Evolutionary conservation across 768 basidiomycete species (phyloP).

Genomic region (Lanmaoa pseudosensibilis): DNA sequence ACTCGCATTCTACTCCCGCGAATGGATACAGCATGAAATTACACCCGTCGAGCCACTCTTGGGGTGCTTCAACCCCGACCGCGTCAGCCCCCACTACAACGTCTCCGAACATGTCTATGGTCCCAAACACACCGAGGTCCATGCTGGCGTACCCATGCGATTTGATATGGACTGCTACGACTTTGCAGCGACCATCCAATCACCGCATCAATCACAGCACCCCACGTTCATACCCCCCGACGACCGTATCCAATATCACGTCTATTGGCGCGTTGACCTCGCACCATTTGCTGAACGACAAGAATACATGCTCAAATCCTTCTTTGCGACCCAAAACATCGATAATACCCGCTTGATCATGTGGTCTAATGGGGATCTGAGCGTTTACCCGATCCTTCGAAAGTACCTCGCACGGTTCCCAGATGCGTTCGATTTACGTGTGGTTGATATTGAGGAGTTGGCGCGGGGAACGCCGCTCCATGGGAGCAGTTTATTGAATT

Average conservation of each 20-base stretch:
- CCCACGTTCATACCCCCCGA: constrained; percentile 27
- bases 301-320: constrained; percentile 89
- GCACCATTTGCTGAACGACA: constrained; percentile 79
- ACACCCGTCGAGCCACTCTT: constrained; percentile 59
- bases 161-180: constrained; percentile 90
- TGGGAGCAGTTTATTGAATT: constrained; percentile 57
- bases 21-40: constrained; percentile 77
- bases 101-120: constrained; percentile 63
- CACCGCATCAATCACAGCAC: constrained; percentile 9
- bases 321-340: constrained; percentile 88
- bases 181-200: constrained; percentile 80
- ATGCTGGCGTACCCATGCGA: constrained; percentile 76
- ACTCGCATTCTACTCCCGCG: constrained; percentile 70
- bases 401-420: constrained; percentile 64
- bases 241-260: constrained; percentile 72
- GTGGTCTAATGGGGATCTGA: constrained; percentile 89
- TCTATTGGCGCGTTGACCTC: constrained; percentile 93
- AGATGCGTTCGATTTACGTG: constrained; percentile 64
- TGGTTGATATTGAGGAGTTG: constrained; percentile 65
- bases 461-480: constrained; percentile 79
- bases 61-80: constrained; percentile 70
- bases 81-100: constrained; percentile 67
- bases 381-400: constrained; percentile 53
- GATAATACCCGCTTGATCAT: constrained; percentile 65
- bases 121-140: constrained; percentile 65